Conservation (phyloP, 1,139 yeast species). For the Yamadazyma sp. region DNA sequence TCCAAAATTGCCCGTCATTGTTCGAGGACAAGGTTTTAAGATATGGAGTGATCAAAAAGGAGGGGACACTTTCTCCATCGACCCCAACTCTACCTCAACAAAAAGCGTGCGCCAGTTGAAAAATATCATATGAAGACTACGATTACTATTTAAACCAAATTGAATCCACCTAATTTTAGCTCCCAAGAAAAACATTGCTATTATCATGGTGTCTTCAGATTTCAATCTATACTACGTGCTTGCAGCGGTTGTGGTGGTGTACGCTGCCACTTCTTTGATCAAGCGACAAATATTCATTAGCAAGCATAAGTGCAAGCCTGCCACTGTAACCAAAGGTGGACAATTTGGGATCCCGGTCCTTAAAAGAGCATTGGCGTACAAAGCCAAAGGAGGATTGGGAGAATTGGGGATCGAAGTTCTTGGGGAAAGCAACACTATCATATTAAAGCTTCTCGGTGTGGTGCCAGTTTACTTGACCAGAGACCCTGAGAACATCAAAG, state of each 20-base stretch:
- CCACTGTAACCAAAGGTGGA: slow-evolving; percentile 35
- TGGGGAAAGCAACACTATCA: slow-evolving; percentile 15
- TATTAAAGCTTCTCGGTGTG: slow-evolving; percentile 49
- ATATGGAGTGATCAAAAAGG: too few species aligned
- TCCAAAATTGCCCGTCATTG: too few species aligned
- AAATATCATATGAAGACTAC: neutral
- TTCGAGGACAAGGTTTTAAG: too few species aligned
- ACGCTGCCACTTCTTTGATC: slow-evolving; percentile 4
- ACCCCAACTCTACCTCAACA: too few species aligned
- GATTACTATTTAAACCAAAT: too few species aligned
- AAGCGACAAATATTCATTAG: slow-evolving; percentile 40
- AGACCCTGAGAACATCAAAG: slow-evolving; percentile 43
- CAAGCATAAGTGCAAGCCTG: slow-evolving; percentile 53
- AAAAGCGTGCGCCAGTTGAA: too few species aligned
- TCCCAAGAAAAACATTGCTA: neutral
- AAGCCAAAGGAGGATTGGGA: slow-evolving; percentile 25
- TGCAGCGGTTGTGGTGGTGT: slow-evolving; percentile 10
- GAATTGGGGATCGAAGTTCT: slow-evolving; percentile 21
- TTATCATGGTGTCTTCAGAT: neutral
- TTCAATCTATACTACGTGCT: slow-evolving; percentile 7
- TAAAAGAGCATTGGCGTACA: slow-evolving; percentile 18
- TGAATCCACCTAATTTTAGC: too few species aligned
- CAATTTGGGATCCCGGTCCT: slow-evolving; percentile 20
- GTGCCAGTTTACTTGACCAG: slow-evolving; percentile 31
- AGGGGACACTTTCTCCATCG: too few species aligned